Conservation (phyloP, 352 stramenopile genomes). For the Pythium plurisporium region DNA sequence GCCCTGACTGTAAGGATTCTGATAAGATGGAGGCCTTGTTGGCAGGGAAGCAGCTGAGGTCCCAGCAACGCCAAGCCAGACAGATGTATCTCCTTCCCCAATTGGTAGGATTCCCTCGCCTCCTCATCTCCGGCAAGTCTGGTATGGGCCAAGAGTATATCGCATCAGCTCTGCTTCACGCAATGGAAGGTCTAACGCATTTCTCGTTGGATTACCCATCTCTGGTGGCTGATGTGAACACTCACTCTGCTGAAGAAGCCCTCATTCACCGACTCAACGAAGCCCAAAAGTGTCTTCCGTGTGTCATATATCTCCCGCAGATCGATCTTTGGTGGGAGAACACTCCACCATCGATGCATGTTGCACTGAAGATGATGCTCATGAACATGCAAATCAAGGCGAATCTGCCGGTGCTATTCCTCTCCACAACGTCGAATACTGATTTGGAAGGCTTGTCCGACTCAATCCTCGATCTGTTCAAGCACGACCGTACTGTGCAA, state of each 20-base stretch:
- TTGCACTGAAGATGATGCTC: constrained; percentile 79
- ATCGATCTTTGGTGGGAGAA: constrained; percentile 75
- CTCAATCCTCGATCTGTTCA: constrained; percentile 57
- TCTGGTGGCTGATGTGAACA: constrained; percentile 62
- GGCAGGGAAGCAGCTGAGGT: constrained; percentile 14
- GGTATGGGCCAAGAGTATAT: constrained; percentile 78
- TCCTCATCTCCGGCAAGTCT: constrained; percentile 53
- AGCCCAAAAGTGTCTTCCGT: constrained; percentile 72
- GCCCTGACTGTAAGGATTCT: constrained; percentile 38
- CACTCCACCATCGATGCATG: constrained; percentile 65
- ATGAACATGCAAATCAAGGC: constrained; percentile 61
- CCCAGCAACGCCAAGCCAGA: constrained; percentile 15
- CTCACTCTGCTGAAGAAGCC: constrained; percentile 68
- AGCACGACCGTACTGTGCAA: constrained; percentile 33
- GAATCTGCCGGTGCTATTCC: constrained; percentile 70
- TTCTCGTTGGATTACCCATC: constrained; percentile 81
- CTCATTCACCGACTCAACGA: constrained; percentile 66
- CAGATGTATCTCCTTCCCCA: constrained; percentile 39
- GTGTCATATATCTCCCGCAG: constrained; percentile 76
- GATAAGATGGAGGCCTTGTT: constrained; percentile 25
- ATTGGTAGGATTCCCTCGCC: constrained; percentile 57
- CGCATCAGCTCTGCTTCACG: constrained; percentile 57
- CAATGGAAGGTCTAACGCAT: constrained; percentile 68
- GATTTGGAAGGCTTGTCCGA: constrained; percentile 32
- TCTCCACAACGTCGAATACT: constrained; percentile 58